Evolutionary conservation across 140 eudicot genomes (phyloP).

Genomic region (Anethum foeniculum): DNA sequence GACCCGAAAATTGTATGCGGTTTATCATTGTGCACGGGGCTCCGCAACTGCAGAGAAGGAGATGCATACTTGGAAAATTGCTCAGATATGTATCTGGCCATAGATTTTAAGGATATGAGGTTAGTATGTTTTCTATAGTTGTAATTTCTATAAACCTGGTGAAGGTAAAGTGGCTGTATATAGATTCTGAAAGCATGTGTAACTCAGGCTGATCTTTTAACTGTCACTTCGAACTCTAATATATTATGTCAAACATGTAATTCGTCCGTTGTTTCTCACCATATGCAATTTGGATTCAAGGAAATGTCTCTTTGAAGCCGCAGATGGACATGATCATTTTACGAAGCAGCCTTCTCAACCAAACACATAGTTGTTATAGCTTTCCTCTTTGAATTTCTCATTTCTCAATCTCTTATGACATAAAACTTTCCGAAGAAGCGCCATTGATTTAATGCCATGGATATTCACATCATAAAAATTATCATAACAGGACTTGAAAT

Average conservation of each 20-base stretch:
- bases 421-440: neutral
- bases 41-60: neutral
- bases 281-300: neutral
- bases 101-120: neutral
- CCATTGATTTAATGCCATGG: neutral
- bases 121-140: neutral
- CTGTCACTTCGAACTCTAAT: no score
- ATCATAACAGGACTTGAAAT: no score
- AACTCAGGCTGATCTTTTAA: neutral
- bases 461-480: neutral
- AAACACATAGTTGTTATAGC: neutral
- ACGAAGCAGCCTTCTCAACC: no score
- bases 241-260: no score
- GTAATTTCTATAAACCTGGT: neutral
- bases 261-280: neutral
- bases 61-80: constrained; percentile 4
- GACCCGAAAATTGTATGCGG: neutral
- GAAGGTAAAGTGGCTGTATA: neutral
- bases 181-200: no score
- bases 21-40: neutral
- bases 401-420: neutral
- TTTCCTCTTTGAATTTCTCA: neutral
- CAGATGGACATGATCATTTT: neutral
- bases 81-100: constrained; percentile 5
- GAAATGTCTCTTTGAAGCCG: no score